Percentiles rank a stretch among this genome's conserved stretches.
phyloP scores from a whole-genome alignment of 148 eudicot genomes.

The Heliosperma pusillum region DNA sequence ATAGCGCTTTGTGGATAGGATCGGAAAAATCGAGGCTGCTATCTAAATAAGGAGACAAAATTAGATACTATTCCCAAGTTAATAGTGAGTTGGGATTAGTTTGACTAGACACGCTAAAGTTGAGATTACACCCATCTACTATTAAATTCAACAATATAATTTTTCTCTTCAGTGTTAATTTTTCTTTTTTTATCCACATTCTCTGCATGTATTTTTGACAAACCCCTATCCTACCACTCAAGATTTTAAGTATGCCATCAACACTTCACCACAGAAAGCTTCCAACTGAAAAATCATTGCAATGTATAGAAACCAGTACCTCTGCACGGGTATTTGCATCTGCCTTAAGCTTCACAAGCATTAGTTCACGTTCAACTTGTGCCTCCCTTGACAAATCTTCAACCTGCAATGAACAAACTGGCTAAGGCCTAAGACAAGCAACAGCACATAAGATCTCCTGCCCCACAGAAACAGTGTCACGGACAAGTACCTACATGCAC shows the following conservation, averaged over 20 bases:
- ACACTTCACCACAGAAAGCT: background rate
- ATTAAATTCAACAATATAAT: background rate
- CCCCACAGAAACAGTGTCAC: background rate
- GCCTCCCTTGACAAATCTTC: constrained; percentile 84
- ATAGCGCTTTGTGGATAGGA: background rate
- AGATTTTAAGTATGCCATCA: background rate
- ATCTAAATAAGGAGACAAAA: background rate
- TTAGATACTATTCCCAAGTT: no score
- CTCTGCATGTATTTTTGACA: background rate
- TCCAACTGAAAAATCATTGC: background rate
- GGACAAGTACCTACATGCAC: background rate
- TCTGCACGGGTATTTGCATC: constrained; percentile 58
- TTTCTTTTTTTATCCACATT: background rate
- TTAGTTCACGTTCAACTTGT: constrained; percentile 88
- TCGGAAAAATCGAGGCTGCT: background rate
- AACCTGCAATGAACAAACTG: constrained; percentile 36
- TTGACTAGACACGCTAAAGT: background rate
- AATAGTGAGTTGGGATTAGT: no score
- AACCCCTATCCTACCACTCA: background rate
- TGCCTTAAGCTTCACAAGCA: constrained; percentile 78
- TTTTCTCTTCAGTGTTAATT: no score
- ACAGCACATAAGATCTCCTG: background rate
- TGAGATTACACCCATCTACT: background rate
- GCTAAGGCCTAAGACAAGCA: constrained; percentile 4
- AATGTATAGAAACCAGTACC: constrained; percentile 31